phyloP scores from a whole-genome alignment of 2,329 filamentous ascomycete genomes.

The Cladosporium austrohemisphaericum region DNA sequence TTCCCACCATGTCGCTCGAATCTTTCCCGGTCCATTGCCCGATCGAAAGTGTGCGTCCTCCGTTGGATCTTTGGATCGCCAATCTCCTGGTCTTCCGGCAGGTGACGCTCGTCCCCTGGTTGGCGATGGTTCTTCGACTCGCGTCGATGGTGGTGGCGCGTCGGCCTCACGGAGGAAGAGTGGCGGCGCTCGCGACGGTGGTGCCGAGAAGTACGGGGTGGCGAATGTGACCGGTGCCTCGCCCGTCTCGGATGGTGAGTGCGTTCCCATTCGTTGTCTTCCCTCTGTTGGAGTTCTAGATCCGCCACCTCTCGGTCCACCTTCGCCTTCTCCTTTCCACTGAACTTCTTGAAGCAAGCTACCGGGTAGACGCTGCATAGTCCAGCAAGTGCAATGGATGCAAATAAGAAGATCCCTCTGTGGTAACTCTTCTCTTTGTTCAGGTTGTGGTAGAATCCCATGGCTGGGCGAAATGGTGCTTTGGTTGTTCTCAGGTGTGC shows the following conservation, averaged over 20 bases:
- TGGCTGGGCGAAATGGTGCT: background rate
- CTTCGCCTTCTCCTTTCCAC: slow-evolving; percentile 29
- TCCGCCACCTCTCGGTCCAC: slow-evolving; percentile 24
- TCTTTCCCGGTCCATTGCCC: slow-evolving; percentile 27
- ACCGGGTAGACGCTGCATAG: slow-evolving; percentile 35
- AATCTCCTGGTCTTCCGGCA: slow-evolving; percentile 21
- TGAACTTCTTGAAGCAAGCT: slow-evolving; percentile 36
- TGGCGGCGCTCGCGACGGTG: slow-evolving; percentile 22
- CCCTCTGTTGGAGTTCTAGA: slow-evolving; percentile 21
- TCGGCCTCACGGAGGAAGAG: slow-evolving; percentile 21
- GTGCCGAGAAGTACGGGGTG: slow-evolving; percentile 22
- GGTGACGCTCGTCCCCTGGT: slow-evolving; percentile 20
- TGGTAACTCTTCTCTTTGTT: slow-evolving; percentile 32
- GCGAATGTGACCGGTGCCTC: slow-evolving; percentile 28
- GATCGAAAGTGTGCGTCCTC: slow-evolving; percentile 23
- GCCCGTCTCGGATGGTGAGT: slow-evolving; percentile 21
- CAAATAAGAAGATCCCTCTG: slow-evolving; percentile 31
- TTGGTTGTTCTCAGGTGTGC: background rate
- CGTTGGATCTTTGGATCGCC: slow-evolving; percentile 13
- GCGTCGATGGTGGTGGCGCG: slow-evolving; percentile 21
- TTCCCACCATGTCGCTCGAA: slow-evolving; percentile 28
- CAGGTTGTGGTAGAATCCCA: slow-evolving; percentile 28
- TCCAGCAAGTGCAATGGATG: slow-evolving; percentile 29
- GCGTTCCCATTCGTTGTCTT: slow-evolving; percentile 25
- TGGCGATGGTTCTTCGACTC: slow-evolving; percentile 8